Evolutionary conservation across 1,284 basidiomycete species (phyloP), one percentile per base, ranked within the genome.

Genomic region (Sutorius eximius): DNA sequence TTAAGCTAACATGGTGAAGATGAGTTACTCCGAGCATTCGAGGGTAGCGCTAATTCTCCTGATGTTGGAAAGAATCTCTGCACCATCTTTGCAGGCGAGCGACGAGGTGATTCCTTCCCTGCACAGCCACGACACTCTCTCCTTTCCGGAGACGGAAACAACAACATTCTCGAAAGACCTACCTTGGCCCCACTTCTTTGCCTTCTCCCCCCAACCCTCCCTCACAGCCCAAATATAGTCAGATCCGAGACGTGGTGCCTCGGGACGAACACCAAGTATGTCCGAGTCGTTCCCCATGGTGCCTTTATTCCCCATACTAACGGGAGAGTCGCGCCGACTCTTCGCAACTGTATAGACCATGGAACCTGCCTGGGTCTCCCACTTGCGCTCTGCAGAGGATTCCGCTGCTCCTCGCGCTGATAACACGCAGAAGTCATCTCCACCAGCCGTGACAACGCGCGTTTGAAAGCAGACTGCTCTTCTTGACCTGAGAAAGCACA

Each of bases 381-480:
- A 12, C 38, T 15, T 13, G 7, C 16, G 3, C 29, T 51, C 60
- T 78, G 75, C 10, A 77, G 67, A n/a, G 77, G 78, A 16, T 77
- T 72, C 78, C 84, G 82, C 9, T 60, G 62, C 42, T 77, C 73
- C 51, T 78, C 72, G 2, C 56, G 58, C 16, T 71, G 70, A 69
- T 86, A 86, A 24, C 70, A 69, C 20, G 75, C 72, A 47, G 11
- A 30, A 6, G 42, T 44, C 43, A 18, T 44, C 29, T 44, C 86
- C 48, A 81, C 72, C 32, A 88, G 68, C 15, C 86, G 75, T 7
- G 85, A 87, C 1, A 89, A 77, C 0, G 86, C 86, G 33, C 86
- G 81, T 66, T 85, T 58, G 43, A 44, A 44, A 18, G 43, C 29
- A 30, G 29, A 44, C 11, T 18, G 42, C 27, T 18, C 27, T 12